Evolutionary conservation across 345 rosid species (phyloP), one percentile per base, ranked within the genome.

Genomic region (Arabidopsis arenosa): DNA sequence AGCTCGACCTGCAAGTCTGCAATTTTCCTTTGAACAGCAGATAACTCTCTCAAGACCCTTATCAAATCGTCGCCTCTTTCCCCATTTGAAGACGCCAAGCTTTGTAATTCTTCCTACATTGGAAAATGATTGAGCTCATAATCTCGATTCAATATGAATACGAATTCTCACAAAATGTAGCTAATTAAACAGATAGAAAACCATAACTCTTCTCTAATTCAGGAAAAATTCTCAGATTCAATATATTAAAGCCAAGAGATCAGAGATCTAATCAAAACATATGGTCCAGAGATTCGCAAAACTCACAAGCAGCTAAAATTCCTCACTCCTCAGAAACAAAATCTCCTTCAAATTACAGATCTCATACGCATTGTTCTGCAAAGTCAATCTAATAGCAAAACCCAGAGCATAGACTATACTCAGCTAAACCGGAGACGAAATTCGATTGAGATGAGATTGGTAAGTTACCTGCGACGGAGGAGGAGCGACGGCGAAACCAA

Each of bases 1-100:
- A 96, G 93, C 79, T 96, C 97, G 21, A 91, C 98, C 81, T 93
- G 99, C 70, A 93, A 84, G 74, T 96, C 99, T 15, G 97, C 90
- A 54, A 91, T 96, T 83, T 93, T 93, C 57, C 98, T 86, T 62
- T 93, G 98, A 5, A 96, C 96, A 70, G 85, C 63, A n/a, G 91
- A 93, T 56, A 96, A 80, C 78, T 96, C 96, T 35, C 97, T 82
- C 45, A 93, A 81, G 17, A 93, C 99, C 83, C 79, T 88, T 39
- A 91, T 82, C 67, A 96, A 83, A 75, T 89, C 97, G 66, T 93
- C 93, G 4, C 96, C 93, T 65, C 86, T 91, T 78, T 90, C 97
- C 2, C 89, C 90, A 58, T 79, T 80, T 7, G 81, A 45, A 44
- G 83, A 62, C 17, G 86, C 76, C 79, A 90, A 60, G 80, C 80